These are phyloP conservation scores for Vanderwaltozyma polyspora DNA, from an alignment of 805 yeast genomes.

Conservation along the genomic window DNA sequence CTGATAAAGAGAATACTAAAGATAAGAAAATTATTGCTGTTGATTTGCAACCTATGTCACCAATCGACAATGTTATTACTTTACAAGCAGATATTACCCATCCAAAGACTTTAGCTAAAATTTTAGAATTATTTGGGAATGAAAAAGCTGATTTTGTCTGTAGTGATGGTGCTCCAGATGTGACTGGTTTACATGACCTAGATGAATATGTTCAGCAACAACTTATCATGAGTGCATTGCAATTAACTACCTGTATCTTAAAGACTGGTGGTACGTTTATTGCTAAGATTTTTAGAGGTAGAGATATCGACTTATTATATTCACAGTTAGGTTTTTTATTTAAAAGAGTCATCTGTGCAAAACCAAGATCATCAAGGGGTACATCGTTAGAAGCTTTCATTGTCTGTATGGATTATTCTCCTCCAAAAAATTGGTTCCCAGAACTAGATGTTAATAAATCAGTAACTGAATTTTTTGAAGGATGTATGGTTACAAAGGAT, in stretches of 20 bases:
- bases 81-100: slow-evolving; percentile 96
- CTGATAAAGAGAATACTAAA: slow-evolving; percentile 20
- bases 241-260: slow-evolving; percentile 78
- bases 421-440: slow-evolving; percentile 80
- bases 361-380: slow-evolving; percentile 91
- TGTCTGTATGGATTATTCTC: slow-evolving; percentile 80
- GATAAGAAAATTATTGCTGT: slow-evolving; percentile 80
- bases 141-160: slow-evolving; percentile 92
- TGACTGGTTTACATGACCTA: slow-evolving; percentile 90
- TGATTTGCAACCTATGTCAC: slow-evolving; percentile 95
- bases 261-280: slow-evolving; percentile 88
- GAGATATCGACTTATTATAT: slow-evolving; percentile 88
- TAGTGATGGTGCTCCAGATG: slow-evolving; percentile 98
- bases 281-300: slow-evolving; percentile 91
- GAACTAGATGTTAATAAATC: slow-evolving; percentile 42
- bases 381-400: slow-evolving; percentile 89
- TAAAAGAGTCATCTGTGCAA: slow-evolving; percentile 84
- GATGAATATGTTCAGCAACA: slow-evolving; percentile 98
- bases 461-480: slow-evolving; percentile 75
- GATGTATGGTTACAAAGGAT: slow-evolving; percentile 22
- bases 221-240: slow-evolving; percentile 79
- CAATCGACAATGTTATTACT: slow-evolving; percentile 81
- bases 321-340: slow-evolving; percentile 84
- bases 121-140: slow-evolving; percentile 76
- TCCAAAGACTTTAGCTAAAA: slow-evolving; percentile 71